These are phyloP conservation scores for Apophysomyces elegans DNA, from an alignment of 371 early-diverging fungal species.

Conservation along the genomic window DNA sequence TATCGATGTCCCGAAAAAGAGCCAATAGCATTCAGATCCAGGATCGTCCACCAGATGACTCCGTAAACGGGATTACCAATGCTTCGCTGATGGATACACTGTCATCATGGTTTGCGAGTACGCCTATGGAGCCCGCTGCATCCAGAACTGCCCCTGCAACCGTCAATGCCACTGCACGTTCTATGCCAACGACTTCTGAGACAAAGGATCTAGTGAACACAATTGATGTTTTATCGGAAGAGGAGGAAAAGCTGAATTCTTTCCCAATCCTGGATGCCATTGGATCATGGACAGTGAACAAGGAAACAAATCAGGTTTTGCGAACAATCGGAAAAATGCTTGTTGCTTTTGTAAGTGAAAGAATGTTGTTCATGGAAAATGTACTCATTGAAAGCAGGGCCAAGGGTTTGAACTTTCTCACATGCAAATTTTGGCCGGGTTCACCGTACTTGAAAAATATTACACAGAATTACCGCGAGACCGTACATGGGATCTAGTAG, in stretches of 20 bases:
- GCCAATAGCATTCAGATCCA: neutral
- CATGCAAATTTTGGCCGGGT: constrained; percentile 75
- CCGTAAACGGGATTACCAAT: neutral
- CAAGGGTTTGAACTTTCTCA: constrained; percentile 84
- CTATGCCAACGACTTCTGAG: neutral
- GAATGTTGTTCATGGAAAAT: neutral
- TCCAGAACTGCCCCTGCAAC: neutral
- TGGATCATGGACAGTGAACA: constrained; percentile 55
- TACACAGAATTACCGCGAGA: constrained; percentile 52
- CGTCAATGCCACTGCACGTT: no score
- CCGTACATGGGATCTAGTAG: constrained; percentile 45
- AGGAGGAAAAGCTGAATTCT: constrained; percentile 32
- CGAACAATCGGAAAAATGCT: constrained; percentile 67
- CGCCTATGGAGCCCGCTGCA: neutral
- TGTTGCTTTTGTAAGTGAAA: constrained; percentile 65
- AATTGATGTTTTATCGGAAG: constrained; percentile 24
- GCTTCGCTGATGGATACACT: neutral
- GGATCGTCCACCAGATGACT: neutral
- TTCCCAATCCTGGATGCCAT: constrained; percentile 44
- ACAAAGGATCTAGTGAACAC: neutral
- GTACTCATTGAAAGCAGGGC: constrained; percentile 33
- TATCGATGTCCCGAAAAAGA: neutral
- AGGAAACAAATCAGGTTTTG: constrained; percentile 68
- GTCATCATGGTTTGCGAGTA: constrained; percentile 15
- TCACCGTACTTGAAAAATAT: constrained; percentile 68